These are phyloP conservation scores for Phytophthora ohioensis DNA, from an alignment of 352 stramenopile species.

Conservation along the genomic window DNA sequence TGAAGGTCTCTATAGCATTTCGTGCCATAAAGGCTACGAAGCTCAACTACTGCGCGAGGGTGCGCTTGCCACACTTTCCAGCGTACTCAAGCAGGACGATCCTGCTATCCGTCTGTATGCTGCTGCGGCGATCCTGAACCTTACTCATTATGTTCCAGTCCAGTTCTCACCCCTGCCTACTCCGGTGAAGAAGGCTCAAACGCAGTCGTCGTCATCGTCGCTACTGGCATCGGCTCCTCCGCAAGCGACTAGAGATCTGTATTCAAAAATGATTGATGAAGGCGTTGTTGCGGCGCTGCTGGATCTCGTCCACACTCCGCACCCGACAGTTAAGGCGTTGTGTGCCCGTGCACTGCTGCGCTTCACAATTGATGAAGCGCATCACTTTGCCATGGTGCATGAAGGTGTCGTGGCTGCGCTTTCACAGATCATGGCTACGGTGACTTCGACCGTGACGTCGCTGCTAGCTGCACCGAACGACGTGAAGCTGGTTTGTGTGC, in stretches of 20 bases:
- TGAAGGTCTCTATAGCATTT: constrained; percentile 85
- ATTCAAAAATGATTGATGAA: constrained; percentile 80
- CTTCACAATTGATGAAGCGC: constrained; percentile 77
- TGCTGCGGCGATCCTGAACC: constrained; percentile 80
- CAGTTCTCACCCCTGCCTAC: constrained; percentile 24
- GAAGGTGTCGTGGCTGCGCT: constrained; percentile 74
- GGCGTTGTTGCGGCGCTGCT: constrained; percentile 63
- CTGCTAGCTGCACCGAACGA: constrained; percentile 49
- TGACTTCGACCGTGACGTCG: constrained; percentile 37
- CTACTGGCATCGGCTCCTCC: constrained; percentile 32
- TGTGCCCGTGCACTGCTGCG: constrained; percentile 76
- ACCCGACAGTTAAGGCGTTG: constrained; percentile 70
- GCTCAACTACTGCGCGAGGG: constrained; percentile 75
- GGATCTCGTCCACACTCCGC: constrained; percentile 72
- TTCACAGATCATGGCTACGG: constrained; percentile 68
- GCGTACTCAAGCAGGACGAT: constrained; percentile 80
- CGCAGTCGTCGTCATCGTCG: constrained; percentile 24
- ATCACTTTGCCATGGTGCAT: constrained; percentile 85
- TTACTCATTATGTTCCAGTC: constrained; percentile 48
- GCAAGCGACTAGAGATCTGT: constrained; percentile 57
- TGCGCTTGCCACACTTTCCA: constrained; percentile 62
- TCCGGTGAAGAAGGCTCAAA: constrained; percentile 31
- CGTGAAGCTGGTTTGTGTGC: constrained; percentile 65
- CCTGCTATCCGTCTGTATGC: constrained; percentile 67
- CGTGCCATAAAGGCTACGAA: constrained; percentile 79